phyloP scores from a whole-genome alignment of 2,329 filamentous ascomycete genomes.

The Allantophomopsis lycopodina region DNA sequence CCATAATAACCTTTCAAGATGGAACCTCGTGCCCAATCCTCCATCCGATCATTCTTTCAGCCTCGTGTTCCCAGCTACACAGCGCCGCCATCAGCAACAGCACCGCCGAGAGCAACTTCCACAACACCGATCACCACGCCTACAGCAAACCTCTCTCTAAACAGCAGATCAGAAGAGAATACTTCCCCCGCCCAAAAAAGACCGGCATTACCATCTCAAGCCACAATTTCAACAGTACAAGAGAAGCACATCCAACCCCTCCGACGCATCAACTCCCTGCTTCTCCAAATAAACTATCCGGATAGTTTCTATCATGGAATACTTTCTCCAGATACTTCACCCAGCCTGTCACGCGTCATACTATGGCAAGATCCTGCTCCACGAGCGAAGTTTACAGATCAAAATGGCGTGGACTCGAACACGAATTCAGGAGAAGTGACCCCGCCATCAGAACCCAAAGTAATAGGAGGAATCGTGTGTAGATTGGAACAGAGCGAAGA shows the following conservation, averaged over 20 bases:
- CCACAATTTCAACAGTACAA: conserved; percentile 35
- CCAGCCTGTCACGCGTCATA: conserved; percentile 43
- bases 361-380: conserved; percentile 33
- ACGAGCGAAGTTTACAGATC: background rate
- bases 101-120: conserved; percentile 3
- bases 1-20: background rate
- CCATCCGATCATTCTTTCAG: conserved; percentile 50
- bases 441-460: conserved; percentile 23
- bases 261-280: conserved; percentile 49
- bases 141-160: conserved; percentile 6
- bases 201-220: conserved; percentile 24
- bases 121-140: background rate
- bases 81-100: conserved; percentile 21
- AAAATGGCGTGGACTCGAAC: too few species aligned
- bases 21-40: conserved; percentile 26
- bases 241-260: conserved; percentile 40
- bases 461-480: conserved; percentile 48
- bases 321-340: conserved; percentile 31
- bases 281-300: conserved; percentile 49
- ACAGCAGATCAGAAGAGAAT: conserved; percentile 4
- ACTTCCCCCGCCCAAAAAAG: conserved; percentile 12
- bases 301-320: conserved; percentile 48
- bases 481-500: conserved; percentile 34
- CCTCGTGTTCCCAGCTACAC: conserved; percentile 30
- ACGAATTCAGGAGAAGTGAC: conserved; percentile 9